A percentile compares a stretch with the other conserved stretches of the same genome.
Conservation (phyloP, 1,284 basidiomycete genomes). For the Microbotryum scabiosae region DNA sequence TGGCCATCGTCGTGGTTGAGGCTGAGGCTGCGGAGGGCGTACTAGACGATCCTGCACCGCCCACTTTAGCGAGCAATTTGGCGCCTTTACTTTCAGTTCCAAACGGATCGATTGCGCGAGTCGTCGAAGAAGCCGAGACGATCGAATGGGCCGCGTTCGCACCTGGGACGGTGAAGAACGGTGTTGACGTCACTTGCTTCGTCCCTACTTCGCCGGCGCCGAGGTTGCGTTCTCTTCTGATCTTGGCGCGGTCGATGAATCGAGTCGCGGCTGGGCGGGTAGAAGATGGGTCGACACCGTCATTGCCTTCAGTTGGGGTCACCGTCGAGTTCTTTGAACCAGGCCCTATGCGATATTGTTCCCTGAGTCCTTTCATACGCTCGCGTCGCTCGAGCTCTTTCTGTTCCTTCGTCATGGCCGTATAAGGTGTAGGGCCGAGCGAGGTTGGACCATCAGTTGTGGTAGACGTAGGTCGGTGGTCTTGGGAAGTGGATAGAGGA, state of each 20-base stretch:
- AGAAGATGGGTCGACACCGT: no score
- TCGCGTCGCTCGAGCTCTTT: constrained; percentile 24
- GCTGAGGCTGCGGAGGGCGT: no score
- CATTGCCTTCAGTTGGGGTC: background rate
- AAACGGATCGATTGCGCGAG: constrained; percentile 9
- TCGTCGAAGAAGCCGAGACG: background rate
- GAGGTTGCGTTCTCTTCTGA: constrained; percentile 13
- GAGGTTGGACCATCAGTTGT: background rate
- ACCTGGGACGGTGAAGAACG: constrained; percentile 20
- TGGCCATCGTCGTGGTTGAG: no score
- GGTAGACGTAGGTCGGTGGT: background rate
- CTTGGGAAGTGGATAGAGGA: constrained; percentile 8
- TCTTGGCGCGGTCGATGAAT: constrained; percentile 23
- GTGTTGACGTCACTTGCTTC: background rate
- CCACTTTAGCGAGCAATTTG: constrained; percentile 15
- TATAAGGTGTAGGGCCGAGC: background rate
- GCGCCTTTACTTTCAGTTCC: constrained; percentile 16
- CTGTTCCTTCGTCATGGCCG: constrained; percentile 19
- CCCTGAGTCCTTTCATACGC: constrained; percentile 13
- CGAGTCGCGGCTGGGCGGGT: no score
- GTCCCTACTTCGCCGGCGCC: background rate
- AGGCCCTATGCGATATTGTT: background rate
- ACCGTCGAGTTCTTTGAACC: constrained; percentile 1
- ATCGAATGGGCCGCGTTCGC: background rate
- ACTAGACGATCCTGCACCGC: background rate